Base-by-base conservation (phyloP, 2,329 filamentous ascomycete species). In the Aspergillus aculeatinus region DNA sequence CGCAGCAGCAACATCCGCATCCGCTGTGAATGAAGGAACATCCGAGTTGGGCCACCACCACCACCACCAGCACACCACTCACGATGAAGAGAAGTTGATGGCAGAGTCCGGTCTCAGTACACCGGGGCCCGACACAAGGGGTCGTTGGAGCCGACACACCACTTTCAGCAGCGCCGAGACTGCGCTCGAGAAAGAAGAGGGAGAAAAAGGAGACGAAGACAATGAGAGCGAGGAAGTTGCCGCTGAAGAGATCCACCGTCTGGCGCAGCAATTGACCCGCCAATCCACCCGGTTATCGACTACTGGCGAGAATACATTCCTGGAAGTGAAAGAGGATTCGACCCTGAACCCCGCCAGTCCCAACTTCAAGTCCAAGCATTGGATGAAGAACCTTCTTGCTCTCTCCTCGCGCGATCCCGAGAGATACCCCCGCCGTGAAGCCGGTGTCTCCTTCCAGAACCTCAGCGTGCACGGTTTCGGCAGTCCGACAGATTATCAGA, bases 401-500 rank as follows among this genome's bases (percentile, higher is more conserved):
- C 71, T 80, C 27, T 76, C 76, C 19, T 78, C 80, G 33, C 79
- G 76, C 62, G 81, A 83, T 59, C 87, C 84, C 55, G 78, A 80
- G 64, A 71, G 76, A 14, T 86, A 86, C 72, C 76, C 74, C 1
- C 65, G 69, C 48, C 83, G 87, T 67, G 85, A 83, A 14, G 82
- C 85, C 0, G 88, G 89, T 51, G 80, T 91, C 49, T 81, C 82
- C 54, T 91, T 88, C 77, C 83, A 85, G 72, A 83, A 90, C 69
- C 78, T 91, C 58, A 89, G 85, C 61, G 86, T 90, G 5, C 85
- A 87, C 69, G 88, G 88, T 47, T 90, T 83, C 67, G 88, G 88
- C 49, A 83, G 82, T 47, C 80, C 85, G 0, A 89, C 87, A 1
- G 88, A 91, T 71, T 91, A 88, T 73, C 89, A 91, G 54, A 75